Base-by-base conservation (phyloP, 1,284 basidiomycete species). In the Cutaneotrichosporon sp. region DNA sequence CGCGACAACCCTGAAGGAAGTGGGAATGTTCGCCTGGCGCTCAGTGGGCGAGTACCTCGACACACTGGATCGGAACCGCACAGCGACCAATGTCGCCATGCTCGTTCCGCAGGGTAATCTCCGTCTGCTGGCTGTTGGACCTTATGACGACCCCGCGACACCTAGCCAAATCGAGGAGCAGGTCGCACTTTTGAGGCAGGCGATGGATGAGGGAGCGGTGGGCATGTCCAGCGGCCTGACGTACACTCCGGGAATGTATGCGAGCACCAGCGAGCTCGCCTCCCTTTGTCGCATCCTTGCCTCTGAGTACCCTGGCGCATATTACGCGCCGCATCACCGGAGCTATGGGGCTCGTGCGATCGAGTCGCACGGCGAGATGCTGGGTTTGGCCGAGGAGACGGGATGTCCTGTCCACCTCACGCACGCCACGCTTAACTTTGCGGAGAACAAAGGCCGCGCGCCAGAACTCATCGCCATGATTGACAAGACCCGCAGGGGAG, bases 211-310 rank as follows among this genome's bases (percentile, higher is more conserved):
- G 49, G 72, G 72, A 14, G 72, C 72, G 0, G 61, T 75, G 3
- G 72, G 72, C 33, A 74, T 75, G 71, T 70, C 67, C 3, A 64
- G 61, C 43, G 72, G 72, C 26, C 57, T 75, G 38, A 75, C 72
- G 6, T 75, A 75, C 49, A 71, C 70, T 2, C 72, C 72, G 2
- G 72, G 72, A 11, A 75, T 75, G 72, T 75, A 75, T 55, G 72
- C 72, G 2, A 64, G 63, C 12, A 69, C 61, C 14, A 64, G 65
- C 5, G 72, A 75, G 55, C 63, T 75, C 1, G 64, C 60, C 0
- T 49, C 54, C 2, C 54, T 75, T 3, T 73, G 70, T 46, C 29
- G 49, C 12, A 47, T 55, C 1, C 55, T 75, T 5, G 59, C 59
- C 3, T 10, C 19, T 6, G 60, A 65, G 41, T 72, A 53, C 43